Conservation (phyloP, 305 asterid genomes). For the Ruellia speciosa region DNA sequence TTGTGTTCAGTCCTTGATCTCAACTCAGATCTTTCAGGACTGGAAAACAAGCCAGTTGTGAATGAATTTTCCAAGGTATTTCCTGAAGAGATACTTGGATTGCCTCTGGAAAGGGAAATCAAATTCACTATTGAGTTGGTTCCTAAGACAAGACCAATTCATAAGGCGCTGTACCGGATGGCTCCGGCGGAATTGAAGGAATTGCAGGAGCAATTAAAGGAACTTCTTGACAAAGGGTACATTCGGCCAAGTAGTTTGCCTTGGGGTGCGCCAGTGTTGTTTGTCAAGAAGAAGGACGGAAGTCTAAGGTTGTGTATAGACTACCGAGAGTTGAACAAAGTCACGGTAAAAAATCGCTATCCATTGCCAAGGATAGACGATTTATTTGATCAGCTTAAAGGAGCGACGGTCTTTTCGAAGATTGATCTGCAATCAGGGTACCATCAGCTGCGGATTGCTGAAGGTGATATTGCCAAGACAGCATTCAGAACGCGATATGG, state of each 20-base stretch:
- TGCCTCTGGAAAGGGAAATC: background rate
- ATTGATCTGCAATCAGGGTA: background rate
- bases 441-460: background rate
- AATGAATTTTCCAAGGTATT: no score
- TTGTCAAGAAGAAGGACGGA: no score
- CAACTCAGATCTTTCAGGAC: no score
- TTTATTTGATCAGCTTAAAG: background rate
- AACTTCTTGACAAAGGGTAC: no score
- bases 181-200: no score
- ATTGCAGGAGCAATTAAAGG: background rate
- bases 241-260: no score
- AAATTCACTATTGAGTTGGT: background rate
- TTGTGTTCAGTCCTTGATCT: no score
- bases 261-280: no score
- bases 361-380: slow-evolving; percentile 5
- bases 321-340: background rate
- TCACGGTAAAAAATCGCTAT: background rate
- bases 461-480: background rate
- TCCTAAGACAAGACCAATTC: background rate
- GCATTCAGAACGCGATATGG: background rate
- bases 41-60: no score
- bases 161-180: background rate
- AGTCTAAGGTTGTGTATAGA: no score
- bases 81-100: background rate
- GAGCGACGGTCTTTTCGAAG: background rate